Conservation (phyloP, 257 asterid species). For the Cordia subcordata region DNA sequence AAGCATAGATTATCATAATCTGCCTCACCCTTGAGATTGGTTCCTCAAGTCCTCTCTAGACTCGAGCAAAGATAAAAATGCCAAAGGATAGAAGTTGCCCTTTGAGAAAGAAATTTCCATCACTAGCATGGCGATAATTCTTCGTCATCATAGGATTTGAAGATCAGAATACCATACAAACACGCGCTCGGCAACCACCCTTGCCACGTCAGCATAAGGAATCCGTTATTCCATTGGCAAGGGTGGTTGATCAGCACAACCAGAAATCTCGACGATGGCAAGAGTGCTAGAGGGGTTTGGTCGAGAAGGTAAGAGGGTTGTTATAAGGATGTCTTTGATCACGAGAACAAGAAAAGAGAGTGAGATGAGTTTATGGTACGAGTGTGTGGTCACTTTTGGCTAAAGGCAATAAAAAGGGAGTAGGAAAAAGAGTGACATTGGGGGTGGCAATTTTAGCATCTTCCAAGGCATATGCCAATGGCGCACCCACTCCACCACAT, state of each 20-base stretch:
- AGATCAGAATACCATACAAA: no score
- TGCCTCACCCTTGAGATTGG: slow-evolving; percentile 22
- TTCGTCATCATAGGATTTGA: not conserved
- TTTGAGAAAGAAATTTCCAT: no score
- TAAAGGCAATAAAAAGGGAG: slow-evolving; percentile 26
- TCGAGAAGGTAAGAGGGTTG: slow-evolving; percentile 18
- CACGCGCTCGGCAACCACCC: slow-evolving; percentile 17
- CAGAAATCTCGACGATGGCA: no score
- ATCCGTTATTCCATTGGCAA: slow-evolving; percentile 9
- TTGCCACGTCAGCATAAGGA: not conserved
- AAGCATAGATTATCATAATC: slow-evolving; percentile 13
- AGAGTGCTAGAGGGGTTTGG: slow-evolving; percentile 51
- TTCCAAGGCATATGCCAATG: slow-evolving; percentile 38
- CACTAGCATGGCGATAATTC: no score
- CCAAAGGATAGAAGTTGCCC: slow-evolving; percentile 87
- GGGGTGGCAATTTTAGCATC: slow-evolving; percentile 38
- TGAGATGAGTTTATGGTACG: slow-evolving; percentile 36
- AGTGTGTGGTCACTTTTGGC: slow-evolving; percentile 30
- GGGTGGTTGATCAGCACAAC: slow-evolving; percentile 3
- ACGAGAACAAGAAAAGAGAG: not conserved
- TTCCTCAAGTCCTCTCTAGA: slow-evolving; percentile 10
- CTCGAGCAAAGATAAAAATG: slow-evolving; percentile 30
- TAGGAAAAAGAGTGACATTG: slow-evolving; percentile 10
- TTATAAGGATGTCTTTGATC: slow-evolving; percentile 23
- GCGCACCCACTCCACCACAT: slow-evolving; percentile 16